Evolutionary conservation across 108 stramenopile genomes (phyloP), one percentile per base, ranked within the genome.

Genomic region (Seminavis robusta): DNA sequence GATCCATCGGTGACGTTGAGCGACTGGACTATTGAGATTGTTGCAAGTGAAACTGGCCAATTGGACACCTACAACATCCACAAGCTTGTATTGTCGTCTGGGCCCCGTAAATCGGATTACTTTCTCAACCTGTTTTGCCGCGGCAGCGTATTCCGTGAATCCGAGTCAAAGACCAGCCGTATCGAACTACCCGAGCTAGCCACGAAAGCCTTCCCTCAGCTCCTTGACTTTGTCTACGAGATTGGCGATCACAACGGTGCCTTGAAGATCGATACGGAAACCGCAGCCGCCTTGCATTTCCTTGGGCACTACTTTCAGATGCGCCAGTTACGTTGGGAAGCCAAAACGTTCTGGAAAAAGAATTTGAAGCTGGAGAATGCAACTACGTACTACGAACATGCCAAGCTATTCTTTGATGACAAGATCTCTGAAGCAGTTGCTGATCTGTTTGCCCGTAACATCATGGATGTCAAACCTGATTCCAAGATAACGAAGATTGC

Each of bases 61-160:
- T 9, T 29, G 13, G 16, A 44, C 13, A 21, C 20, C 0, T 75
- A 75, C 43, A 19, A 59, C 31, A 68, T 75, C 21, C 74, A 75
- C 33, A 26, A 52, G 15, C 24, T 39, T 1, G 25, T 10, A 5
- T 68, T 75, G 26, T 63, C 74, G 23, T 27, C 33, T 16, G 74
- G 74, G n/a, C 64, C 64, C 11, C 62, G 54, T 11, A 64, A 65
- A 39, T 49, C 68, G 27, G 68, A 57, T 19, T 70, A 69, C 59
- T 75, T 75, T 0, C 57, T 28, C 21, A 64, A 39, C 1, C 32
- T 69, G 47, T 37, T 37, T 37, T 13, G 36, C 36, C 9, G 36
- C 13, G 36, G 13, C 9, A 37, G 10, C 9, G 13, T 9, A 9
- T 37, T 37, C 36, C 9, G 13, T 11, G 36, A 37, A 37, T 11